Evolutionary conservation across 2,329 filamentous ascomycete species (phyloP).

Genomic region (Colletotrichum salicis): DNA sequence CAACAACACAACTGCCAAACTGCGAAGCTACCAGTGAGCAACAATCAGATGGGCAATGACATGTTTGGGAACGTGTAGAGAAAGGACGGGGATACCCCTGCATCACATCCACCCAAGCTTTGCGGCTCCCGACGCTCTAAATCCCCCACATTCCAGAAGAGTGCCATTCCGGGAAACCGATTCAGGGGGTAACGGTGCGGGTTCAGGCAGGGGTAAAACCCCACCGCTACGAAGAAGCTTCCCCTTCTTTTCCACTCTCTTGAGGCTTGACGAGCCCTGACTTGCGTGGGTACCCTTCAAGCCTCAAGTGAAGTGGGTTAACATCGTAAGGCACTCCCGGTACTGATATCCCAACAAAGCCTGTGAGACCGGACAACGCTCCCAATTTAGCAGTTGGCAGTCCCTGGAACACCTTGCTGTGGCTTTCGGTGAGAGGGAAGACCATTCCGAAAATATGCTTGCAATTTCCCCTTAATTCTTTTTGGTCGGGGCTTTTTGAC

Average conservation of each 20-base stretch:
- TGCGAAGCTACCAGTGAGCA: neutral
- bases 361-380: neutral
- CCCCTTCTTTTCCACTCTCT: neutral
- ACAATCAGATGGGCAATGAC: neutral
- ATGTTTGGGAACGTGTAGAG: neutral
- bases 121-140: slow-evolving; percentile 17
- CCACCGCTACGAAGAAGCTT: neutral
- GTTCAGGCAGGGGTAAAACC: neutral
- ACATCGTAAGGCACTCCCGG: neutral
- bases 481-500: neutral
- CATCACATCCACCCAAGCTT: slow-evolving; percentile 9
- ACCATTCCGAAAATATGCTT: slow-evolving; percentile 16
- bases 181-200: neutral
- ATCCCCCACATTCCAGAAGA: slow-evolving; percentile 25
- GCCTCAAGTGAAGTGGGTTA: neutral
- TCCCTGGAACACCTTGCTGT: neutral
- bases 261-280: neutral
- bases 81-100: slow-evolving; percentile 7
- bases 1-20: neutral
- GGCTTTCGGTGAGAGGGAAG: neutral
- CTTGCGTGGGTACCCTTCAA: neutral
- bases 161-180: neutral
- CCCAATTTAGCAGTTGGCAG: neutral
- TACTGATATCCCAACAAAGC: neutral
- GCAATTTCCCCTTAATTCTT: slow-evolving; percentile 9